Base-by-base conservation (phyloP, 441 rosid species). In the Arabidopsis lyrata region DNA sequence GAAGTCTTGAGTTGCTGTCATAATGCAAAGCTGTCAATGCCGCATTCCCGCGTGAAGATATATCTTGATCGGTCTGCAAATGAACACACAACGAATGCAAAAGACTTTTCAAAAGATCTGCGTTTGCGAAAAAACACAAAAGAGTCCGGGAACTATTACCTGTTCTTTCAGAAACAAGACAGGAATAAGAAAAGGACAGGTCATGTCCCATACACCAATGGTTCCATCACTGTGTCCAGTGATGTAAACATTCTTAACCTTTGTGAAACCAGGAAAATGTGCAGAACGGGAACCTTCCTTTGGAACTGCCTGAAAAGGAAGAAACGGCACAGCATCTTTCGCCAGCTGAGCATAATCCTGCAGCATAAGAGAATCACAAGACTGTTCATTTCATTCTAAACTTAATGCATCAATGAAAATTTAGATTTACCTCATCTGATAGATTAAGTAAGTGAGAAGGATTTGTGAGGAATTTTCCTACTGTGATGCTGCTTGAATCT, bases 221-320 rank as follows among this genome's bases (percentile, higher is more conserved):
- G 86, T 82, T 78, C 99, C 99, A 79, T 92, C 90, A 64, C 85
- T 80, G 69, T 92, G 99, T 44, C 99, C 99, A 27, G 93, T 86
- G 75, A 95, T 82, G 81, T 82, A 89, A 79, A 95, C 77, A 79
- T 95, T 87, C 72, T 85, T 89, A 70, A 92, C 82, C 84, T 90
- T 91, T 62, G 87, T 48, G 78, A 92, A 89, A 63, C 97, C 97
- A 68, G 78, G 83, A 77, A 90, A 88, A 48, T 79, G 82, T 57
- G 71, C 81, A 14, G 81, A 49, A 55, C 80, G 84, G 18, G 77
- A 73, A 74, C 81, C 82, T 61, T 90, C 95, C 81, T 86, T 95
- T 39, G 78, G 54, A 76, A 65, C 83, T 38, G 81, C 77, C 50
- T 89, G 95, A 8, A 68, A 85, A 68, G 89, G 86, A 77, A 95